Evolutionary conservation across 1,139 yeast genomes (phyloP).

Genomic region (Candida sp.): DNA sequence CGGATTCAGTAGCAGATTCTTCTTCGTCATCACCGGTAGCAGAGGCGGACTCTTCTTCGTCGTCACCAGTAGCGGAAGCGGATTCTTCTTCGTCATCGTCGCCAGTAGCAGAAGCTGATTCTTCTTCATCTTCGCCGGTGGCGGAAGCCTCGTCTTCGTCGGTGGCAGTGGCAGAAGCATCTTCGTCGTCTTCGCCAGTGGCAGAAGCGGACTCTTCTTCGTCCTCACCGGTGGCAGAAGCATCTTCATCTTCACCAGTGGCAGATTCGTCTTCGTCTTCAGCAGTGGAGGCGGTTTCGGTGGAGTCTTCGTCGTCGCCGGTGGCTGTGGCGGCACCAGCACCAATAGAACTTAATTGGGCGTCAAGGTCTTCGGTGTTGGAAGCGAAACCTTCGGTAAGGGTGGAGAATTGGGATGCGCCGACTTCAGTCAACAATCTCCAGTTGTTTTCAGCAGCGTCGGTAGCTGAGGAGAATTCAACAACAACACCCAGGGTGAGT

Average conservation of each 20-base stretch:
- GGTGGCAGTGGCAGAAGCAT: conserved; percentile 4
- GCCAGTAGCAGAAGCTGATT: background rate
- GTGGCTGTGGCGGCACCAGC: conserved; percentile 10
- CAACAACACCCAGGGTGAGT: conserved; percentile 19
- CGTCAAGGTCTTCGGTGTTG: conserved; percentile 15
- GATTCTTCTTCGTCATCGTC: conserved; percentile 1
- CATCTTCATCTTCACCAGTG: too few species aligned
- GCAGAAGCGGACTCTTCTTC: background rate
- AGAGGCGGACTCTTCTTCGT: conserved; percentile 1
- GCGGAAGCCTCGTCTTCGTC: conserved; percentile 9
- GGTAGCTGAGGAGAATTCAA: conserved; percentile 13
- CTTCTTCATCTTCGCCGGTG: conserved; percentile 5
- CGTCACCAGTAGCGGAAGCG: background rate
- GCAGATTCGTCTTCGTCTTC: too few species aligned
- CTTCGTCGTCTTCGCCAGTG: background rate
- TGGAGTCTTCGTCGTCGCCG: conserved; percentile 6
- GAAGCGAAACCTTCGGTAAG: conserved; percentile 17
- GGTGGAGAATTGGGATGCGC: conserved; percentile 13
- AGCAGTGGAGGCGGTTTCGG: conserved; percentile 4
- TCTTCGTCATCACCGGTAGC: background rate
- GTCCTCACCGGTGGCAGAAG: too few species aligned
- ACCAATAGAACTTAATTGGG: conserved; percentile 7
- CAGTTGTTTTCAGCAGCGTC: conserved; percentile 11
- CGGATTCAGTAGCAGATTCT: conserved; percentile 2
- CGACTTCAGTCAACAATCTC: conserved; percentile 17